Base-by-base conservation (phyloP, 2,329 filamentous ascomycete genomes). In the Clonostachys chloroleuca region DNA sequence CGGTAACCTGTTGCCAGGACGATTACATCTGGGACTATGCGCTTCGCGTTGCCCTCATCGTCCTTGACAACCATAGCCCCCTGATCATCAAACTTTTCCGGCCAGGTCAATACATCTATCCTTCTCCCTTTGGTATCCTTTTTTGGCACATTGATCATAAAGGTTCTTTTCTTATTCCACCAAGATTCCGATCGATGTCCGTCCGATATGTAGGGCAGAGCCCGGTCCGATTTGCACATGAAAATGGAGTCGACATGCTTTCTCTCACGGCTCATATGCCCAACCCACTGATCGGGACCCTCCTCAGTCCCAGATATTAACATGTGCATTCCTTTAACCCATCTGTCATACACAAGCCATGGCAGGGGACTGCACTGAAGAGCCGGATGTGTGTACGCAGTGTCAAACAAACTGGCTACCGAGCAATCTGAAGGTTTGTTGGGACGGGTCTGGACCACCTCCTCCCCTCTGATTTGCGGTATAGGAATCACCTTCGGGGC, bases 351-450 rank as follows among this genome's bases (percentile, higher is more conserved):
- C 46, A 69, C 69, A 1, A 52, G 53, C 74, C 74, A 77, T 6
- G 70, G 62, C 4, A 72, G 49, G 1, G 53, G 59, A 13, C 68
- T 68, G n/a, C 64, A 63, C 48, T 73, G 69, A 1, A 78, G 58
- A 5, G 67, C 48, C 0, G 70, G 69, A n/a, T 75, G 74, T 6
- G 72, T 68, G 46, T 78, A 78, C 5, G 72, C 71, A 0, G 74
- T 77, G 50, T 78, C 74, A 49, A 78, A 77, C 6, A 78, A 55
- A 46, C 72, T 75, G 10, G 72, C 73, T 2, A 70, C 62, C 1
- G 68, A 67, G 4, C 68, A 65, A 51, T 78, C 74, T 13, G 74
- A 65, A 0, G 74, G 73, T 37, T 75, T 73, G 42, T 72, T 73
- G 9, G 60, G 64, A 2, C 41, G 45, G 8, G 47, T 34, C 10